These are phyloP conservation scores for Fusarium sp. DNA, from an alignment of 2,329 filamentous ascomycete species.

Conservation along the genomic window DNA sequence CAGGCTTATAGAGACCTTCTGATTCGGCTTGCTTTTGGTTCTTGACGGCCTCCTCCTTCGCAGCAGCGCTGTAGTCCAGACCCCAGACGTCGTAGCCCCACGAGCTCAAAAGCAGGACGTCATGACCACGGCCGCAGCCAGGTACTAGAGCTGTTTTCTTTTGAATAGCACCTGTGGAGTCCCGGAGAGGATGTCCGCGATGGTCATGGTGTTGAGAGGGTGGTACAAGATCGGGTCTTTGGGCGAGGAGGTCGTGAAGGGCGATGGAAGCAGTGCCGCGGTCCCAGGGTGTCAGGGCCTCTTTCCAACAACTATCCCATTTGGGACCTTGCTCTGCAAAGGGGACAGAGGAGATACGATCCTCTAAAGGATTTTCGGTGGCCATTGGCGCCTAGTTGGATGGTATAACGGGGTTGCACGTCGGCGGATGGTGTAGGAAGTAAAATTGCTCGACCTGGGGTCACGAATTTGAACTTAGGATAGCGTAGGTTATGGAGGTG, in stretches of 20 bases:
- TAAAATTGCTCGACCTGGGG: conserved; percentile 8
- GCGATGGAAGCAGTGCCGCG: conserved; percentile 65
- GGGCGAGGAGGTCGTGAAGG: conserved; percentile 64
- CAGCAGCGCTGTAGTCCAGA: conserved; percentile 71
- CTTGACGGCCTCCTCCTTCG: conserved; percentile 60
- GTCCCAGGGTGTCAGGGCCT: conserved; percentile 66
- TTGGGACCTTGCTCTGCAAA: conserved; percentile 52
- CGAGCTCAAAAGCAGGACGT: conserved; percentile 79
- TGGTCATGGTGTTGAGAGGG: conserved; percentile 51
- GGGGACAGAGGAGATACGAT: conserved; percentile 52
- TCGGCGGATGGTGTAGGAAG: not conserved
- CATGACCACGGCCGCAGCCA: conserved; percentile 85
- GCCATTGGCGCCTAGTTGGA: conserved; percentile 36
- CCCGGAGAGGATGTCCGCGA: conserved; percentile 47
- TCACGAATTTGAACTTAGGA: conserved; percentile 14
- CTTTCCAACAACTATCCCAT: conserved; percentile 64
- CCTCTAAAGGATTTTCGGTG: conserved; percentile 45
- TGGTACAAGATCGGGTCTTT: conserved; percentile 60
- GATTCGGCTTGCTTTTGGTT: conserved; percentile 56
- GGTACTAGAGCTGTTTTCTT: conserved; percentile 73
- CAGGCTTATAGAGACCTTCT: conserved; percentile 58
- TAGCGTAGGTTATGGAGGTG: conserved; percentile 30
- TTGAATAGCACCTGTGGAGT: conserved; percentile 41
- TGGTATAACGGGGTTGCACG: not conserved
- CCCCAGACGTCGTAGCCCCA: conserved; percentile 84